These are phyloP conservation scores for Lycium barbarum DNA, from an alignment of 257 asterid species.

Conservation along the genomic window DNA sequence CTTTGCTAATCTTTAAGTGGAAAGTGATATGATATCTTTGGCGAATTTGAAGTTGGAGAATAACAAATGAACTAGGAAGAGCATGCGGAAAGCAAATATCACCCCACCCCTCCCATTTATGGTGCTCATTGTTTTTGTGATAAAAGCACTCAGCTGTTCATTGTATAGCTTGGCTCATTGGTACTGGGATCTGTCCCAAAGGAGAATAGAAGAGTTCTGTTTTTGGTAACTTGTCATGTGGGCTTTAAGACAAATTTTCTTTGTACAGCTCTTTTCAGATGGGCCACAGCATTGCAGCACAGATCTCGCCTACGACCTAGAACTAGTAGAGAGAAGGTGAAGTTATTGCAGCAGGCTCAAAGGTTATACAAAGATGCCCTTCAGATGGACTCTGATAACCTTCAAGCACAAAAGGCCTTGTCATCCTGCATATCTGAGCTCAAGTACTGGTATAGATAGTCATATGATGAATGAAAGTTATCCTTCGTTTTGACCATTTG, in stretches of 20 bases:
- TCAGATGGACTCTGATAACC: slow-evolving; percentile 70
- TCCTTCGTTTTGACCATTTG: slow-evolving; percentile 17
- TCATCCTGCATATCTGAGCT: slow-evolving; percentile 79
- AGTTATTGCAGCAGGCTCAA: slow-evolving; percentile 84
- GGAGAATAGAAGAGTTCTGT: neutral
- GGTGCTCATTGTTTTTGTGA: neutral
- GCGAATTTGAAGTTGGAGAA: neutral
- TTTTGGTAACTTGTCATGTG: neutral
- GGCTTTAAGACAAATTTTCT: neutral
- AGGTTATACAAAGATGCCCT: slow-evolving; percentile 86
- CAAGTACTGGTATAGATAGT: slow-evolving; percentile 62
- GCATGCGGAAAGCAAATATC: neutral
- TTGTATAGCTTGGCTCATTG: neutral
- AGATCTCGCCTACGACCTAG: slow-evolving; percentile 81
- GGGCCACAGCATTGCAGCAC: slow-evolving; percentile 89
- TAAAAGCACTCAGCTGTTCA: neutral
- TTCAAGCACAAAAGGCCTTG: slow-evolving; percentile 63
- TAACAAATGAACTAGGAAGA: slow-evolving; percentile 11
- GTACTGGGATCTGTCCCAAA: neutral
- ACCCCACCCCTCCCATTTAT: neutral
- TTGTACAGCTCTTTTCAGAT: slow-evolving; percentile 85
- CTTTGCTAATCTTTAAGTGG: neutral
- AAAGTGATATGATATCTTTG: neutral
- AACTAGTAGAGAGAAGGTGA: slow-evolving; percentile 77
- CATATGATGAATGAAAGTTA: neutral